Percentiles rank a stretch among this genome's conserved stretches.
Conservation (phyloP, 2,329 filamentous ascomycete genomes). For the Neofusicoccum cordaticola region DNA sequence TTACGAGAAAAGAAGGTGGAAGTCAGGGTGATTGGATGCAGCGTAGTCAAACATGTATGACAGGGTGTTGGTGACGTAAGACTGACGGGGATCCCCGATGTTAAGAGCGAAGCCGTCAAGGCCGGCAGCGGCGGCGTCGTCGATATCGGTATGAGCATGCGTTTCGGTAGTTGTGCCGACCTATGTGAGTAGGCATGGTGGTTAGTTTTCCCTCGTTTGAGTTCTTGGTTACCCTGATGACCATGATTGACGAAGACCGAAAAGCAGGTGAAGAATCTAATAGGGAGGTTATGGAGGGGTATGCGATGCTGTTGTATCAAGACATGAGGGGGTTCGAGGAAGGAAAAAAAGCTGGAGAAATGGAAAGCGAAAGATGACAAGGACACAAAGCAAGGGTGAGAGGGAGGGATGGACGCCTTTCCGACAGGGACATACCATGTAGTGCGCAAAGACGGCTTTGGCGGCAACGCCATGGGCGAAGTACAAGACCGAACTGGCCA, state of each 20-base stretch:
- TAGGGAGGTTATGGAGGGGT: no score
- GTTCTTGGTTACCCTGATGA: no score
- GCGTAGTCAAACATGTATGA: neutral
- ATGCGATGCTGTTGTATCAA: no score
- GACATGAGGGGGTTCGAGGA: no score
- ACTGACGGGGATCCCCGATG: neutral
- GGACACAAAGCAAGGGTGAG: neutral
- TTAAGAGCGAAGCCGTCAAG: slow-evolving; percentile 8
- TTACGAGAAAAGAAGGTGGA: slow-evolving; percentile 6
- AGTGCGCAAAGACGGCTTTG: slow-evolving; percentile 5
- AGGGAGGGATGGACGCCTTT: neutral
- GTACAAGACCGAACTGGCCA: neutral
- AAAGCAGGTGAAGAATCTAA: no score
- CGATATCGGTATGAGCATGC: slow-evolving; percentile 10
- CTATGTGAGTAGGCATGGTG: neutral
- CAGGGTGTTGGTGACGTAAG: neutral
- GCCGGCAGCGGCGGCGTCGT: neutral
- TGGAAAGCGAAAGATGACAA: neutral
- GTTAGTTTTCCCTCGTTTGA: neutral
- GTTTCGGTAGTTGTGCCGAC: neutral
- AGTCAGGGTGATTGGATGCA: neutral
- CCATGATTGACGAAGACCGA: neutral
- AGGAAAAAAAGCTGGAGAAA: neutral
- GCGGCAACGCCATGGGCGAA: neutral
- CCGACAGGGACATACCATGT: neutral